Conservation (phyloP, 139 green algal species). For the Dunaliella sp. region DNA sequence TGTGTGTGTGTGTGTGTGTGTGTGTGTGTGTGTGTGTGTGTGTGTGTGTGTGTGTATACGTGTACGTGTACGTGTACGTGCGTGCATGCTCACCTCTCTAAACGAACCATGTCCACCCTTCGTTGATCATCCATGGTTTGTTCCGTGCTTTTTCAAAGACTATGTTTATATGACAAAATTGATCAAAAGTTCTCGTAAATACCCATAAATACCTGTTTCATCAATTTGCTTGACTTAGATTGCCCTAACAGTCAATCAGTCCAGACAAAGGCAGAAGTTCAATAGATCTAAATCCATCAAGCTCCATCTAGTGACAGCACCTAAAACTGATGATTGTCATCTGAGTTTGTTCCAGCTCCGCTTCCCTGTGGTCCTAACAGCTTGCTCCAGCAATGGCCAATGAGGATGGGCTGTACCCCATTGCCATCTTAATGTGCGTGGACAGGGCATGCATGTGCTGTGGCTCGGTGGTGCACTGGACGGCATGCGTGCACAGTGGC, state of each 20-base stretch:
- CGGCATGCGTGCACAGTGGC: no score
- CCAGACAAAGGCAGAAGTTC: no score
- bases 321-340: background rate
- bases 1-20: background rate
- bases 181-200: background rate
- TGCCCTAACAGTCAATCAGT: no score
- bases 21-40: background rate
- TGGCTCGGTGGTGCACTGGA: no score
- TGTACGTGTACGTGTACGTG: background rate
- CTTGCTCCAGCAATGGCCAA: background rate
- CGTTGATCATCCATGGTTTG: background rate
- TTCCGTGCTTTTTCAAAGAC: background rate
- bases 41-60: background rate
- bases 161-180: background rate
- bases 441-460: background rate
- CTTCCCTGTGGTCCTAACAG: background rate
- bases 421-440: constrained; percentile 80
- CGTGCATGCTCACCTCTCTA: constrained; percentile 29
- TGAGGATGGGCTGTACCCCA: constrained; percentile 75
- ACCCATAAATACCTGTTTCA: background rate
- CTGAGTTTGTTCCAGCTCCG: background rate
- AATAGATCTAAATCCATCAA: background rate
- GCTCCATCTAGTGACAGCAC: background rate
- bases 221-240: background rate
- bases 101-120: constrained; percentile 39